Evolutionary conservation across 2,329 filamentous ascomycete species (phyloP).

Genomic region (Helminthosporium solani): DNA sequence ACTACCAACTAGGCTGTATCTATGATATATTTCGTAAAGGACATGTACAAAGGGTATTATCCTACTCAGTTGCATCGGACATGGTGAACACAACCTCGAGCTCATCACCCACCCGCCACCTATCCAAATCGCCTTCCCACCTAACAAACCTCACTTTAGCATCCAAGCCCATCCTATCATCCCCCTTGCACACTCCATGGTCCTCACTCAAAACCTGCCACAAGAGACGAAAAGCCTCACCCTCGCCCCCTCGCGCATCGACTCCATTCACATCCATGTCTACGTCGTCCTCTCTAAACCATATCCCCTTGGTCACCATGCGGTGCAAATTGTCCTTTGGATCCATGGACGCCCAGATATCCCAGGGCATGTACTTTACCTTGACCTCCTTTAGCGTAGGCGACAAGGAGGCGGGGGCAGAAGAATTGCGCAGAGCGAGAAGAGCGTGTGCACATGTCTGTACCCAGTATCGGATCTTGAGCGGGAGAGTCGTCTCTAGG

Average conservation of each 20-base stretch:
- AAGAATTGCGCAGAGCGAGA: slow-evolving; percentile 18
- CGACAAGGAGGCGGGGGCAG: not conserved
- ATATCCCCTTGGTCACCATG: slow-evolving; percentile 30
- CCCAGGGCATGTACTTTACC: slow-evolving; percentile 34
- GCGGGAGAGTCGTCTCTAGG: slow-evolving; percentile 22
- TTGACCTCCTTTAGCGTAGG: slow-evolving; percentile 21
- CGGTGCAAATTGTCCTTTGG: slow-evolving; percentile 29
- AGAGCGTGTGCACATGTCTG: slow-evolving; percentile 33
- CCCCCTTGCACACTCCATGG: slow-evolving; percentile 10
- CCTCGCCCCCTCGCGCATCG: slow-evolving; percentile 26
- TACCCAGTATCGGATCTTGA: slow-evolving; percentile 39
- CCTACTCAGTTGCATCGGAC: no score
- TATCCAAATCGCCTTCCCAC: slow-evolving; percentile 36
- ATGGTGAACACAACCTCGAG: slow-evolving; percentile 36
- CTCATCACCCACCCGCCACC: slow-evolving; percentile 34
- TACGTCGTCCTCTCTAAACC: slow-evolving; percentile 19
- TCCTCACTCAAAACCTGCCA: slow-evolving; percentile 22
- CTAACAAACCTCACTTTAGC: slow-evolving; percentile 24
- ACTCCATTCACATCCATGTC: slow-evolving; percentile 15
- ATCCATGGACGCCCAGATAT: slow-evolving; percentile 40
- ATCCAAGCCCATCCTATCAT: slow-evolving; percentile 15
- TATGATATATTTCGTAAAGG: no score
- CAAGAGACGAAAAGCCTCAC: slow-evolving; percentile 34
- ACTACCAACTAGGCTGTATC: no score
- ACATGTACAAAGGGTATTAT: no score